Conservation (phyloP, 2,329 filamentous ascomycete genomes). For the Trichoderma koningii region DNA sequence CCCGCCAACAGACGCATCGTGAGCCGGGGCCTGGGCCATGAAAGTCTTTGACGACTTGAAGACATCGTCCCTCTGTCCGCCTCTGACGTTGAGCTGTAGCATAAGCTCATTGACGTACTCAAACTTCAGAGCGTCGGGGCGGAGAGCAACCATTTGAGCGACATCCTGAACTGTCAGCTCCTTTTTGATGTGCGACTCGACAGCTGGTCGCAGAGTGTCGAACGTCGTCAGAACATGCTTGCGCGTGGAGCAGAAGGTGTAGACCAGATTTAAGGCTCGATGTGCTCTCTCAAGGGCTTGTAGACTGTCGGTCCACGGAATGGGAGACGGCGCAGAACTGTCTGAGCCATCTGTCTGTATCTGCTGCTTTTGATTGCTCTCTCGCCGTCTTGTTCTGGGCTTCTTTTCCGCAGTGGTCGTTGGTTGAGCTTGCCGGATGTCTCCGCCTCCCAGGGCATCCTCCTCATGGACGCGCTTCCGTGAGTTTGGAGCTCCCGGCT, state of each 20-base stretch:
- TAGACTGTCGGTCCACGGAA: slow-evolving; percentile 74
- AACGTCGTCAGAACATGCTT: slow-evolving; percentile 93
- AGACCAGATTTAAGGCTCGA: slow-evolving; percentile 85
- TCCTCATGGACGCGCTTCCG: slow-evolving; percentile 2
- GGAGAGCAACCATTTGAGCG: slow-evolving; percentile 74
- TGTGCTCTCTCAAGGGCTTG: slow-evolving; percentile 74
- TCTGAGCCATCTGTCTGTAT: slow-evolving; percentile 22
- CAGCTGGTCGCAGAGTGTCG: slow-evolving; percentile 79
- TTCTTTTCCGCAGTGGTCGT: neutral
- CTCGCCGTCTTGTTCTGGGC: neutral
- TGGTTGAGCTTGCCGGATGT: neutral
- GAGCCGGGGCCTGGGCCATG: slow-evolving; percentile 52
- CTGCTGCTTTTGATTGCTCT: neutral
- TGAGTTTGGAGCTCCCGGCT: too few species aligned
- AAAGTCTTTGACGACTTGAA: slow-evolving; percentile 55
- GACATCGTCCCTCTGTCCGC: slow-evolving; percentile 64
- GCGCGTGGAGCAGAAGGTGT: slow-evolving; percentile 90
- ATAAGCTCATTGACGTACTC: slow-evolving; percentile 82
- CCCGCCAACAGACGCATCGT: slow-evolving; percentile 60
- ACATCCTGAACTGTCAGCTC: slow-evolving; percentile 75
- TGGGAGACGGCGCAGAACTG: slow-evolving; percentile 36
- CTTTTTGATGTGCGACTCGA: slow-evolving; percentile 78
- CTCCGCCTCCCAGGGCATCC: neutral
- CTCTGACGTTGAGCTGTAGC: slow-evolving; percentile 77
- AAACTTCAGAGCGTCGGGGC: slow-evolving; percentile 79